Percentiles rank a stretch among this genome's conserved stretches.
These are phyloP conservation scores for Dactylorhiza incarnata DNA, from an alignment of 106 monocot genomes.

Conservation along the genomic window DNA sequence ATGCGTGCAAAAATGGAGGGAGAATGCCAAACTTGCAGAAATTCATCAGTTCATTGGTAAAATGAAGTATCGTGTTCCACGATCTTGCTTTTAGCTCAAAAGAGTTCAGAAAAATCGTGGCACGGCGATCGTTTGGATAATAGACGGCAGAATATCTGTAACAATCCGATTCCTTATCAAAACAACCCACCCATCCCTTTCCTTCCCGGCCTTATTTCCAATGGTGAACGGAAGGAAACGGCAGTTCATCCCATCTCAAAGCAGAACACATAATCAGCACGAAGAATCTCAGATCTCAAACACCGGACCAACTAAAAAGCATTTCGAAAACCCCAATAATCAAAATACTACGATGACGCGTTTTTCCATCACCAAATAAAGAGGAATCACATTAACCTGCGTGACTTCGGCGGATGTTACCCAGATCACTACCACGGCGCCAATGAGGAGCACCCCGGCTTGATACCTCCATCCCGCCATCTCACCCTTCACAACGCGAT, in stretches of 20 bases:
- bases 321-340: neutral
- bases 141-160: neutral
- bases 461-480: constrained; percentile 67
- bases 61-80: neutral
- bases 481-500: neutral
- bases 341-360: neutral
- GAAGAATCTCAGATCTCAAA: constrained; percentile 8
- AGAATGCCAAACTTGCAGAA: neutral
- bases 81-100: neutral
- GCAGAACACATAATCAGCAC: neutral
- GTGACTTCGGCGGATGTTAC: constrained; percentile 89
- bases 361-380: neutral
- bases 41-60: neutral
- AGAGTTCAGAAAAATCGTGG: neutral
- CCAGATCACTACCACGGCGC: constrained; percentile 81
- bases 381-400: constrained; percentile 31
- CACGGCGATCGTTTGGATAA: neutral
- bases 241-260: neutral
- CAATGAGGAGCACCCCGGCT: constrained; percentile 64
- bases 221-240: neutral
- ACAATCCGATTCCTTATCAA: neutral
- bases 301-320: neutral
- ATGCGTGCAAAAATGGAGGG: neutral
- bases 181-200: neutral
- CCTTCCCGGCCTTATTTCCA: neutral